These are phyloP conservation scores for Scytalidium lignicola DNA, from an alignment of 2,329 filamentous ascomycete genomes.

Conservation along the genomic window DNA sequence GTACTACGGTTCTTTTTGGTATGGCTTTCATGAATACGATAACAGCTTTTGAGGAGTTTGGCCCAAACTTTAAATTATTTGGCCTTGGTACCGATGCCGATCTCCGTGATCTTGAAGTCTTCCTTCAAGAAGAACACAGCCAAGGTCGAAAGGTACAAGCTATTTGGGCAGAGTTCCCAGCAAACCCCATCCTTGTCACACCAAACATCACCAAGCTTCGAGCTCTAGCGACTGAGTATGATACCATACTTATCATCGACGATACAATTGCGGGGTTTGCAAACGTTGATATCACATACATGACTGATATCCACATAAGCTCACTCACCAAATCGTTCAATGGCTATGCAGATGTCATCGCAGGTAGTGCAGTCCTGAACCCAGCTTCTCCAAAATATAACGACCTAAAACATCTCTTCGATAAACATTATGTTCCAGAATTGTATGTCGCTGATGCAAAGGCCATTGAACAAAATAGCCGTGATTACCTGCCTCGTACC, in stretches of 20 bases:
- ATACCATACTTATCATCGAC: slow-evolving; percentile 28
- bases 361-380: slow-evolving; percentile 45
- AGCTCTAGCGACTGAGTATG: slow-evolving; percentile 33
- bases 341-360: slow-evolving; percentile 51
- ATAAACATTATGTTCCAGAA: slow-evolving; percentile 35
- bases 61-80: slow-evolving; percentile 40
- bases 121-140: slow-evolving; percentile 30
- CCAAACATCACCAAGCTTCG: slow-evolving; percentile 35
- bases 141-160: slow-evolving; percentile 37
- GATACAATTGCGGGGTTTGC: slow-evolving; percentile 32
- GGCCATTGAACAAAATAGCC: slow-evolving; percentile 40
- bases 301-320: slow-evolving; percentile 45
- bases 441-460: slow-evolving; percentile 42
- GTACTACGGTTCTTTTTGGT: slow-evolving; percentile 40
- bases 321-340: slow-evolving; percentile 55
- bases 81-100: slow-evolving; percentile 37
- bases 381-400: slow-evolving; percentile 38
- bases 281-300: slow-evolving; percentile 36
- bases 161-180: slow-evolving; percentile 45
- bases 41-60: slow-evolving; percentile 40
- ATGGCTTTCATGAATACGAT: slow-evolving; percentile 47
- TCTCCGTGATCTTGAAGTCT: slow-evolving; percentile 39
- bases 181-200: slow-evolving; percentile 40
- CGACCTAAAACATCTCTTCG: slow-evolving; percentile 29
- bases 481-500: slow-evolving; percentile 36